These are phyloP conservation scores for Boletellus deceptivus DNA, from an alignment of 1,284 basidiomycete genomes.

Conservation along the genomic window DNA sequence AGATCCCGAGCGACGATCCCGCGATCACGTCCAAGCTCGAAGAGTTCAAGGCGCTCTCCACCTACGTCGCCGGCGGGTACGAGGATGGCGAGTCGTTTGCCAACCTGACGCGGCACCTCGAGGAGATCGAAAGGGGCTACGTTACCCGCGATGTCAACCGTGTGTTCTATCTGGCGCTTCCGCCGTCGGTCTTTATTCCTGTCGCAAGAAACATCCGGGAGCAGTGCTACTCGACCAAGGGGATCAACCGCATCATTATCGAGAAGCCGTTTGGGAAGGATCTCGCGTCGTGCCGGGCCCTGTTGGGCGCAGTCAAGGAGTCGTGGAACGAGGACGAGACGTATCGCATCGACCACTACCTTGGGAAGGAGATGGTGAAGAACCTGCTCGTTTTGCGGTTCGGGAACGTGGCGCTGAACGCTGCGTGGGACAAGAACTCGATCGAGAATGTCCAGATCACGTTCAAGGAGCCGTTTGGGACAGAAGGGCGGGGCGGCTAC, in stretches of 20 bases:
- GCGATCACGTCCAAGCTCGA: constrained; percentile 63
- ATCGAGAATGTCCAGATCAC: constrained; percentile 97
- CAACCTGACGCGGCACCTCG: constrained; percentile 71
- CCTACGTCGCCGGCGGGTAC: constrained; percentile 86
- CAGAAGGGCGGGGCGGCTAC: constrained; percentile 95
- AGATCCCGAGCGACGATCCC: constrained; percentile 64
- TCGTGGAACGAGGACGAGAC: constrained; percentile 95
- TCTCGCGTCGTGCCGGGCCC: constrained; percentile 78
- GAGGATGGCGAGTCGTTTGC: constrained; percentile 81
- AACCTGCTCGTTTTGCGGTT: constrained; percentile 93
- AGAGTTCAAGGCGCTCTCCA: constrained; percentile 76
- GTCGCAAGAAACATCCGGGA: constrained; percentile 83
- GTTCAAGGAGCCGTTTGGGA: constrained; percentile 98
- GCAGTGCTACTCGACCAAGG: constrained; percentile 69
- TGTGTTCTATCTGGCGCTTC: constrained; percentile 92
- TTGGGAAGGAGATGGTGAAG: constrained; percentile 99
- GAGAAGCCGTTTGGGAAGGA: constrained; percentile 98
- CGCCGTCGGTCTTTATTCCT: constrained; percentile 89
- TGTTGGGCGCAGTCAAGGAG: constrained; percentile 77
- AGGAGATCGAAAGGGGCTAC: constrained; percentile 74
- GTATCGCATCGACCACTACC: constrained; percentile 97
- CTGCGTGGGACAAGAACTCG: constrained; percentile 91
- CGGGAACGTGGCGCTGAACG: constrained; percentile 85
- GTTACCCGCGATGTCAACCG: constrained; percentile 67
- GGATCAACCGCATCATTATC: constrained; percentile 86